These are phyloP conservation scores for Magnusiomyces paraingens DNA, from an alignment of 1,139 yeast genomes.

Conservation along the genomic window DNA sequence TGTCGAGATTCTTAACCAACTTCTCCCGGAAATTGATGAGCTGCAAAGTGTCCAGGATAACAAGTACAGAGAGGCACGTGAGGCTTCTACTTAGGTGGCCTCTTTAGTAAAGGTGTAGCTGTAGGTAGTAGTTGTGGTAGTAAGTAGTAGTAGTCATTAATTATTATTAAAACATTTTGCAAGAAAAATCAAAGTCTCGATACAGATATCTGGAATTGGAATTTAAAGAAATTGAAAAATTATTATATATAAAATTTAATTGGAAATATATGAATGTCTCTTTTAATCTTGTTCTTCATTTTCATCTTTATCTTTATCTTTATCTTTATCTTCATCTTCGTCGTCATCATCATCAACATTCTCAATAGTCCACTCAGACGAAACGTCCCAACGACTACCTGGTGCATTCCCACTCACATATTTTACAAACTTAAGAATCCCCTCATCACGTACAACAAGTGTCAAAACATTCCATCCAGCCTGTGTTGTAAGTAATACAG, in stretches of 20 bases:
- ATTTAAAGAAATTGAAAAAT: no score
- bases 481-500: constrained; percentile 72
- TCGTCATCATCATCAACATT: constrained; percentile 37
- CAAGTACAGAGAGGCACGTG: constrained; percentile 34
- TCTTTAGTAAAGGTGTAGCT: no score
- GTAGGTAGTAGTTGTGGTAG: no score
- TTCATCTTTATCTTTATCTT: no score
- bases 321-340: constrained; percentile 9
- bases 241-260: no score
- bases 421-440: constrained; percentile 82
- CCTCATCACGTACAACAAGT: constrained; percentile 74
- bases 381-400: constrained; percentile 90
- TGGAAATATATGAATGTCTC: no score
- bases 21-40: constrained; percentile 59
- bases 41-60: constrained; percentile 49
- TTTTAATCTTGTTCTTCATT: no score
- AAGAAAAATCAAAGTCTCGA: no score
- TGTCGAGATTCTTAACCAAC: constrained; percentile 56
- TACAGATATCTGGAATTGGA: no score
- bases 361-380: constrained; percentile 71
- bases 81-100: constrained; percentile 18
- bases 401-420: constrained; percentile 84
- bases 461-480: constrained; percentile 80
- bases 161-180: no score
- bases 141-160: no score